Evolutionary conservation across 768 basidiomycete species (phyloP), one percentile per base, ranked within the genome.

Genomic region (Mycena alexandri): DNA sequence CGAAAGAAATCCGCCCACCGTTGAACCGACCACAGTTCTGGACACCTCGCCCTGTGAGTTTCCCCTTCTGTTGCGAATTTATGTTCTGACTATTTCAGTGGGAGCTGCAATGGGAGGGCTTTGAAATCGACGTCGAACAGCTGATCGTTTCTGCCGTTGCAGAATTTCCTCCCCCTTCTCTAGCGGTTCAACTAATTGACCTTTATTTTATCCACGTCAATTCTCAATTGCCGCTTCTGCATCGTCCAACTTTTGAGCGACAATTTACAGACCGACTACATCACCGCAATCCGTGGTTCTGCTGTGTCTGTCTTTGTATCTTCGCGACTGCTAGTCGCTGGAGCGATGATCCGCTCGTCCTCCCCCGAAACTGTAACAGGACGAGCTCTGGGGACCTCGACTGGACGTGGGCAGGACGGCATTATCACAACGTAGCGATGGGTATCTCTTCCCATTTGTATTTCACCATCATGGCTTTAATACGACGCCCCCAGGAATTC

Each of bases 251-350:
- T 0, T 95, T 96, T 72, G 80, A 87, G 42, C 82, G 83, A 17
- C 87, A 90, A 51, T 90, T 88, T 81, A 79, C 74, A 36, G 83
- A 86, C 2, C 80, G 80, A 10, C 73, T 90, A 25, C 85, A 92
- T 70, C 80, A 84, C 33, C 81, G 78, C 17, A 85, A 92, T 64
- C 75, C 81, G 9, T 87, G 86, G 80, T 95, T 94, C 72, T 80
- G 85, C 8, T 82, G 83, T 54, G 80, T 91, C 8, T 90, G 90
- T 69, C 75, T 92, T 50, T 77, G 84, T 41, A 57, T 94, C 1
- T 92, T 93, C 76, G 91, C 93, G 19, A 81, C 91, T 34, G 91
- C 88, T 2, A 87, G 90, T 53, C 84, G 90, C 50, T 93, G 86
- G 84, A 83, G 86, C 66, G 79, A 88, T 57, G 89, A 93, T 73